Conservation (phyloP, 73 alveolate genomes). For the Loxodes magnus region DNA sequence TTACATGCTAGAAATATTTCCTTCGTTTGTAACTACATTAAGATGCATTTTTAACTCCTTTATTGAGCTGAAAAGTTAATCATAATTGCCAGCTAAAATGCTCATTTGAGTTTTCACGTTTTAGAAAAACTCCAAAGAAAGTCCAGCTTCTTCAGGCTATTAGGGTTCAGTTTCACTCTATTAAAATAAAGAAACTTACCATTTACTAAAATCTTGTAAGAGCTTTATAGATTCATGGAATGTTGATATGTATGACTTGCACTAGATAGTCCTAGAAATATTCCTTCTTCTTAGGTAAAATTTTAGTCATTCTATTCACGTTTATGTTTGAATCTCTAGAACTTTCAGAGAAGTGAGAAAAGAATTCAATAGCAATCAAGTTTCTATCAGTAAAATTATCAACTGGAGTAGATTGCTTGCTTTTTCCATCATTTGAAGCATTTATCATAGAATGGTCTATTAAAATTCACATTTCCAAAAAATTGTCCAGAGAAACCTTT, state of each 20-base stretch:
- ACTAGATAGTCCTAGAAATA: background rate
- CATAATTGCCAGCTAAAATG: too few species aligned
- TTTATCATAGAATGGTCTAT: background rate
- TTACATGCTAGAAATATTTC: too few species aligned
- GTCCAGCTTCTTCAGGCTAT: too few species aligned
- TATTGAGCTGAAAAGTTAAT: too few species aligned
- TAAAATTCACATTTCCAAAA: background rate
- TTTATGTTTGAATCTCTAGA: background rate
- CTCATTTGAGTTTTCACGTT: too few species aligned
- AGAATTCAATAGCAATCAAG: background rate
- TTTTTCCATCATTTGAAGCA: background rate
- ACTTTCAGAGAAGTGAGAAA: background rate
- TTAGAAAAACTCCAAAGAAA: too few species aligned
- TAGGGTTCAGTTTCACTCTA: too few species aligned
- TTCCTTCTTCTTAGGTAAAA: background rate
- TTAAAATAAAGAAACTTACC: too few species aligned
- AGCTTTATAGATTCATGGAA: background rate
- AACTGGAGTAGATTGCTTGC: too few species aligned
- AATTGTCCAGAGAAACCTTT: background rate
- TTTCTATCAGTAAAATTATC: too few species aligned
- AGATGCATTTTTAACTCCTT: too few species aligned
- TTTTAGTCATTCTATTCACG: background rate
- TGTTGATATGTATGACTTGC: background rate
- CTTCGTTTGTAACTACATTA: too few species aligned
- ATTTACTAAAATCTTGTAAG: background rate